Conservation (phyloP, 495 filamentous ascomycete genomes). For the Neurospora sp. region DNA sequence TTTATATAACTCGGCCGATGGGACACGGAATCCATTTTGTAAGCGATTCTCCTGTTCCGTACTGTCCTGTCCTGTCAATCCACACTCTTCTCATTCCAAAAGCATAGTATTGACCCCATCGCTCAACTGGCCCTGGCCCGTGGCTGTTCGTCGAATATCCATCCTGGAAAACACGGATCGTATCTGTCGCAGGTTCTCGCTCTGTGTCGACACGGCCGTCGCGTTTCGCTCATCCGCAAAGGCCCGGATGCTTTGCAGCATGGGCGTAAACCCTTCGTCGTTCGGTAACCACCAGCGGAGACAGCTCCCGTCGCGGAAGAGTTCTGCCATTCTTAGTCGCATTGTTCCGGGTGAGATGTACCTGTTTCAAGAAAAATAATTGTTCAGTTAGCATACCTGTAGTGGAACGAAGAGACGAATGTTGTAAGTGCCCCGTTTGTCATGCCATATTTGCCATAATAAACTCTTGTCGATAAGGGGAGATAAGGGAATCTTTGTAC, state of each 20-base stretch:
- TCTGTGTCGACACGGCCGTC: slow-evolving; percentile 49
- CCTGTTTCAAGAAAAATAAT: slow-evolving; percentile 33
- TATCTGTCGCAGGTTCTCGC: slow-evolving; percentile 64
- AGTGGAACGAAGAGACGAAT: neutral
- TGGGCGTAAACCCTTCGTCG: slow-evolving; percentile 59
- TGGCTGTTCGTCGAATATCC: slow-evolving; percentile 14
- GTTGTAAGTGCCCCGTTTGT: neutral
- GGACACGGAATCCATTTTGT: neutral
- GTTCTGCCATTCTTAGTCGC: slow-evolving; percentile 59
- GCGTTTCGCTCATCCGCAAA: slow-evolving; percentile 65
- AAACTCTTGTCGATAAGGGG: neutral
- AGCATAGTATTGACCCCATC: neutral
- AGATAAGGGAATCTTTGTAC: slow-evolving; percentile 18
- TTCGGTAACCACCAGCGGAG: slow-evolving; percentile 82
- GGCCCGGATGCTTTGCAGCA: slow-evolving; percentile 64
- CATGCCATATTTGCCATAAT: neutral
- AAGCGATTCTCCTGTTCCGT: neutral
- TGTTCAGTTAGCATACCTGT: neutral
- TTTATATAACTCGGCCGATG: neutral
- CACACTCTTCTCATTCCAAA: neutral
- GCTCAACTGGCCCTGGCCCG: neutral
- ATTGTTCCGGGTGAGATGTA: slow-evolving; percentile 72
- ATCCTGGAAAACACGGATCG: slow-evolving; percentile 56
- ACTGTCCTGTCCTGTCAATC: neutral
- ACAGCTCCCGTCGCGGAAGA: slow-evolving; percentile 59